Evolutionary conservation across 108 stramenopile species (phyloP).

Genomic region (Schizochytrium sp.): DNA sequence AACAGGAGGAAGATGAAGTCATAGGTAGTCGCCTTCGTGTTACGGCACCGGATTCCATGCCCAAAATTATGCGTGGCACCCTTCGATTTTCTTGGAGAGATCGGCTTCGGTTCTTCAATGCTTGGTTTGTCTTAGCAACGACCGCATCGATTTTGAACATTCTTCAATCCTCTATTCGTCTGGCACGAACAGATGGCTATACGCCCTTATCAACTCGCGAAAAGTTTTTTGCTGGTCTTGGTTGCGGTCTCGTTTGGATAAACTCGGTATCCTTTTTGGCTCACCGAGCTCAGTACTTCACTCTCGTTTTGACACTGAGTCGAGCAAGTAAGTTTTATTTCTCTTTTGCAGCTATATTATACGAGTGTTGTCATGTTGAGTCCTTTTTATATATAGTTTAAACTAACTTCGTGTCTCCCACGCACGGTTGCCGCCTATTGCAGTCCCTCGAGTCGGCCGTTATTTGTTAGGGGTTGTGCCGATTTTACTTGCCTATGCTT

Average conservation of each 20-base stretch:
- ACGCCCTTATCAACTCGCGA: neutral
- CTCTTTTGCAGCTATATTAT: too few relatives aligned
- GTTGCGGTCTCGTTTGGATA: slow-evolving; percentile 40
- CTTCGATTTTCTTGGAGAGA: slow-evolving; percentile 12
- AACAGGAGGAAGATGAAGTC: too few relatives aligned
- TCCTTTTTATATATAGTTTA: too few relatives aligned
- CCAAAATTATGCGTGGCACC: neutral
- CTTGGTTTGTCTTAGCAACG: slow-evolving; percentile 24
- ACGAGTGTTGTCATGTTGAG: too few relatives aligned
- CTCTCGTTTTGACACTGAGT: slow-evolving; percentile 54
- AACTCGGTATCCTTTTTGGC: neutral
- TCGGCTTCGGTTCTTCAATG: slow-evolving; percentile 22
- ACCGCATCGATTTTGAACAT: neutral
- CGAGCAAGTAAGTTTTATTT: neutral
- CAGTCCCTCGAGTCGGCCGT: slow-evolving; percentile 26
- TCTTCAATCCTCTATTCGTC: neutral
- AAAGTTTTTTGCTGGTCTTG: slow-evolving; percentile 29
- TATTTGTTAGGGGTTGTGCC: slow-evolving; percentile 54
- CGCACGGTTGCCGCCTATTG: too few relatives aligned
- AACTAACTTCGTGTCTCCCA: too few relatives aligned
- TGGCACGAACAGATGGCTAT: neutral
- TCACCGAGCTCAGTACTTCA: neutral
- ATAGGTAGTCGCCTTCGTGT: too few relatives aligned
- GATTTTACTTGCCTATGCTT: slow-evolving; percentile 21
- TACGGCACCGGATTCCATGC: neutral